These are phyloP conservation scores for Lodderomyces pseudojiufengensis DNA, from an alignment of 1,139 yeast species.

Conservation along the genomic window DNA sequence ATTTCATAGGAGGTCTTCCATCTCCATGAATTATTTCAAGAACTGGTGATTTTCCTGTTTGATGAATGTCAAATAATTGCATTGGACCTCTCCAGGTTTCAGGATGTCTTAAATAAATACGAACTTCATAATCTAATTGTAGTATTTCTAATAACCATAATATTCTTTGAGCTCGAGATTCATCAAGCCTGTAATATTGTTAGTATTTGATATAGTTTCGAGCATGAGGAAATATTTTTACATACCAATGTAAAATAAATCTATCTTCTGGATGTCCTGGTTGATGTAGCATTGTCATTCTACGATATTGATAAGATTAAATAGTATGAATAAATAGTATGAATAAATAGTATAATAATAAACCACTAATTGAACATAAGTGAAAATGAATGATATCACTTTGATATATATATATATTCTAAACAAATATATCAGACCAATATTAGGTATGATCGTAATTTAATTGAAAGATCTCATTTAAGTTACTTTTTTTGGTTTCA, in stretches of 20 bases:
- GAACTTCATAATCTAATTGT: constrained; percentile 48
- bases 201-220: constrained; percentile 5
- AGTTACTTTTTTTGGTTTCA: too few species aligned
- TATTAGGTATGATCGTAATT: too few species aligned
- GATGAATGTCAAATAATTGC: constrained; percentile 50
- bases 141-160: constrained; percentile 55
- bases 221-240: constrained; percentile 5
- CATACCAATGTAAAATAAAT: constrained; percentile 31
- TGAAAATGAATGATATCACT: too few species aligned
- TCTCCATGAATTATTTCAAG: constrained; percentile 45
- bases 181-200: constrained; percentile 35
- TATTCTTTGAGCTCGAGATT: constrained; percentile 52
- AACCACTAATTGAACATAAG: too few species aligned
- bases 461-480: too few species aligned
- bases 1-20: constrained; percentile 33
- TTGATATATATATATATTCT: too few species aligned
- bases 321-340: too few species aligned
- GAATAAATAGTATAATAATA: too few species aligned
- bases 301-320: too few species aligned
- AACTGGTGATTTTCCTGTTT: constrained; percentile 55
- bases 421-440: too few species aligned
- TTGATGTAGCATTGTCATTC: constrained; percentile 6
- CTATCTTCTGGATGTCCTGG: constrained; percentile 17
- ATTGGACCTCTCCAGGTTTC: constrained; percentile 42
- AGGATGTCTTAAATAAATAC: constrained; percentile 45